Base-by-base conservation (phyloP, 164 flowering plant species). In the Tinospora cordifolia region DNA sequence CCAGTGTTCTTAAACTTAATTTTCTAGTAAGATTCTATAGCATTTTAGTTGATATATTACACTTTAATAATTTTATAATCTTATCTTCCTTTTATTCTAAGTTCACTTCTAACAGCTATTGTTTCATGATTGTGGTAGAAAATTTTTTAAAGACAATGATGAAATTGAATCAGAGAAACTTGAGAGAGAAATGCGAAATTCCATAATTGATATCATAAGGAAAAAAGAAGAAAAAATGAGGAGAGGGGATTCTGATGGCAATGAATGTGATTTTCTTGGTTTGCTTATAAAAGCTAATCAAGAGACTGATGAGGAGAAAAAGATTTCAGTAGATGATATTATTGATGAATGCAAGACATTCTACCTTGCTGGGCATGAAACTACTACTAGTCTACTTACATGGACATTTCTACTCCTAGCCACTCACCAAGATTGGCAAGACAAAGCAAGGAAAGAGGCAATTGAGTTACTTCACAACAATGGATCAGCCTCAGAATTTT, bases 271-370 rank as follows among this genome's bases (percentile, higher is more conserved):
- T 67, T 83, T 74, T 74, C 79, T 83, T 47, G 84, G 83, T 34
- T 66, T 71, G 59, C 78, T 85, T 13, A 9, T 83, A 10, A 75
- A 74, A 68, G 77, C 81, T 12, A 38, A 70, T 36, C 66, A 75
- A 24, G 77, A 75, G 5, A 10, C 40, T 1, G 81, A 80, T 63
- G 25, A 57, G 36, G 68, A 25, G 39, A 46, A 65, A 44, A 75
- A 69, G 69, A 75, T 83, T 21, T 54, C 82, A 2, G 54, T 76
- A 47, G 74, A 83, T 22, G 86, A 83, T 11, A 13, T 85, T 17
- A 81, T 83, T 24, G 85, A 81, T 63, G 84, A 86, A 65, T 86
- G 89, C 82, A 86, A 83, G 75, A 80, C 83, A 26, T 83, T 86
- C 62, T 84, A 81, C 68, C 44, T 83, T 36, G 87, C 85, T 0